phyloP scores from a whole-genome alignment of 2,329 filamentous ascomycete species.

The Massarina eburnea region DNA sequence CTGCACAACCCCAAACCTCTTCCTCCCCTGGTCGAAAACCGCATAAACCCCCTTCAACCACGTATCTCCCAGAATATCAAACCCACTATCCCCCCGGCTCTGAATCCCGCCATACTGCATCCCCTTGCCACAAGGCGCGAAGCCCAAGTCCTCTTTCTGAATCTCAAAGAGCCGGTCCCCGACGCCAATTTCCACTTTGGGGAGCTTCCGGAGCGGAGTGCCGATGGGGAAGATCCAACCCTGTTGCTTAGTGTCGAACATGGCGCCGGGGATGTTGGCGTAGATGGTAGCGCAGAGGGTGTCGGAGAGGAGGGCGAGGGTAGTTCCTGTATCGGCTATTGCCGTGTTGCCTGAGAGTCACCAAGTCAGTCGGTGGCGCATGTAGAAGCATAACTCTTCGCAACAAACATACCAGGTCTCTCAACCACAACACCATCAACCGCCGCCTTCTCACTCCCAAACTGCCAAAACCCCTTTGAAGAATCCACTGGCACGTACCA shows the following conservation, averaged over 20 bases:
- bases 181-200: slow-evolving; percentile 64
- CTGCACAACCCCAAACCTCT: slow-evolving; percentile 62
- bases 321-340: slow-evolving; percentile 73
- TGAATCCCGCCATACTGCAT: slow-evolving; percentile 69
- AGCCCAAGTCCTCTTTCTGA: slow-evolving; percentile 64
- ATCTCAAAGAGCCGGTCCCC: slow-evolving; percentile 62
- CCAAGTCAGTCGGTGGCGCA: too few species aligned
- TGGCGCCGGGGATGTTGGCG: slow-evolving; percentile 61
- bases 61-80: slow-evolving; percentile 66
- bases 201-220: slow-evolving; percentile 56
- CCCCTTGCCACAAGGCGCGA: slow-evolving; percentile 58
- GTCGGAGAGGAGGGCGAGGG: slow-evolving; percentile 66
- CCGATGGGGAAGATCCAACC: slow-evolving; percentile 65
- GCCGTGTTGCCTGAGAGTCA: slow-evolving; percentile 66
- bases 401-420: too few species aligned
- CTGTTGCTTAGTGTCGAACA: slow-evolving; percentile 54
- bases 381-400: too few species aligned
- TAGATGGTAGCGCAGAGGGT: slow-evolving; percentile 64
- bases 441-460: slow-evolving; percentile 58
- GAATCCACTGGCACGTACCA: slow-evolving; percentile 65
- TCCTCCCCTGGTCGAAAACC: slow-evolving; percentile 65
- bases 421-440: slow-evolving; percentile 59
- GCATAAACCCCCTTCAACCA: slow-evolving; percentile 68
- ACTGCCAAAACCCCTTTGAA: slow-evolving; percentile 68
- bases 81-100: slow-evolving; percentile 52